A percentile compares a stretch with the other conserved stretches of the same genome.
Conservation (phyloP, 164 flowering plant species). For the Saururus chinensis region DNA sequence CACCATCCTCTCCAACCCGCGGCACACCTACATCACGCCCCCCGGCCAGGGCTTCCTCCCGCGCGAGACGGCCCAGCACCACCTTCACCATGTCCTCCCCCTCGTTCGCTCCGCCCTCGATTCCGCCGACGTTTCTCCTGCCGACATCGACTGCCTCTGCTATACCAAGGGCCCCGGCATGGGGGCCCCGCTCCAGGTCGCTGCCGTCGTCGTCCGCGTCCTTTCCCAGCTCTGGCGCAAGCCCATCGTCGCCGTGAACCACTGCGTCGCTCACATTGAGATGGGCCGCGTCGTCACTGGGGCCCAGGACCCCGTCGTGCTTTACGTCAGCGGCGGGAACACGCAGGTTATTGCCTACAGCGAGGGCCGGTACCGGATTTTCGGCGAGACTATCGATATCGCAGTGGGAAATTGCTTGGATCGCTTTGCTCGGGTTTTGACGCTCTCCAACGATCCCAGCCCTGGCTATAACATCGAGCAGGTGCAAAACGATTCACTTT, state of each 20-base stretch:
- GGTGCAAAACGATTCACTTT: conserved; percentile 25
- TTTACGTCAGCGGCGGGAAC: conserved; percentile 97
- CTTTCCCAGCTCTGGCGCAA: conserved; percentile 84
- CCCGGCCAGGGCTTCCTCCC: conserved; percentile 98
- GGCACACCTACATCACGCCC: conserved; percentile 93
- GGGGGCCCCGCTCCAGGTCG: conserved; percentile 93
- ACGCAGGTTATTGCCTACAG: conserved; percentile 96
- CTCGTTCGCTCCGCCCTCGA: conserved; percentile 59
- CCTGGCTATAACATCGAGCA: conserved; percentile 98
- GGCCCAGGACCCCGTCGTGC: conserved; percentile 87
- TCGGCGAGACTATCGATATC: conserved; percentile 97
- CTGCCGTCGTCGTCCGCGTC: conserved; percentile 69
- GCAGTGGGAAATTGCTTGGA: conserved; percentile 98
- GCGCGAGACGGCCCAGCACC: conserved; percentile 93
- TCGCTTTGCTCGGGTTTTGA: conserved; percentile 82
- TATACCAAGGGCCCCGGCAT: conserved; percentile 98
- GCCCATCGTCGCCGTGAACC: conserved; percentile 90
- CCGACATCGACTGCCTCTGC: conserved; percentile 83
- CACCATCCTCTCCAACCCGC: conserved; percentile 77
- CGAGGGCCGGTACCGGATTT: conserved; percentile 81
- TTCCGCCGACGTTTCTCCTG: conserved; percentile 41
- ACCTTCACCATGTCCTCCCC: conserved; percentile 75
- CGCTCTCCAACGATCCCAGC: conserved; percentile 84
- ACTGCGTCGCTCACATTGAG: conserved; percentile 96
- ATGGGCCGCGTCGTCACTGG: conserved; percentile 95